A percentile compares a stretch with the other conserved stretches of the same genome.
phyloP scores from a whole-genome alignment of 108 stramenopile genomes.

The Nitzschia sp. region DNA sequence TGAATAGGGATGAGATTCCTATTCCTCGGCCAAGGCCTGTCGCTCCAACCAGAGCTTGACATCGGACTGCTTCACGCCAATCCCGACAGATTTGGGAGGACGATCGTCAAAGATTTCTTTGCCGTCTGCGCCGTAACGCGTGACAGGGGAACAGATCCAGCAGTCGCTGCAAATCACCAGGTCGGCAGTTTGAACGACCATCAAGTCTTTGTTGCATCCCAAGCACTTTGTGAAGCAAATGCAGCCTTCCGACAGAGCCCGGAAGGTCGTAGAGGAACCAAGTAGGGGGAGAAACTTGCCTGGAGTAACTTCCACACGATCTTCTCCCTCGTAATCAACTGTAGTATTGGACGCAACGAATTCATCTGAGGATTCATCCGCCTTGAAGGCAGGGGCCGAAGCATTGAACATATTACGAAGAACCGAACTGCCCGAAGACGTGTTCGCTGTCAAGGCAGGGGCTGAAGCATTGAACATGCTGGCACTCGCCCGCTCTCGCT shows the following conservation, averaged over 20 bases:
- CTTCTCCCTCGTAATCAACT: background rate
- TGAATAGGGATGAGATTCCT: no score
- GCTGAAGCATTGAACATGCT: no score
- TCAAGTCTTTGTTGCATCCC: background rate
- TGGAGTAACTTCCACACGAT: background rate
- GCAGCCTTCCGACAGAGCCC: background rate
- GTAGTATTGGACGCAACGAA: no score
- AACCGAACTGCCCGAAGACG: no score
- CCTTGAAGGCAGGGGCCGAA: no score
- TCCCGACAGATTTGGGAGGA: slow-evolving; percentile 6
- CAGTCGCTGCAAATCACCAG: slow-evolving; percentile 11
- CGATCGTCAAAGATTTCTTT: background rate
- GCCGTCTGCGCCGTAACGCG: background rate
- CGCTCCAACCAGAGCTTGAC: background rate
- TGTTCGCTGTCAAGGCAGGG: no score
- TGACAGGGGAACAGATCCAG: background rate
- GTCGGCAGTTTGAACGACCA: background rate
- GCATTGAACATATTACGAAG: no score
- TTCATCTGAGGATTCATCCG: no score
- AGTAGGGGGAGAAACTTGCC: background rate
- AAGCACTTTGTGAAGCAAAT: background rate
- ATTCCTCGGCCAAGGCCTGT: background rate
- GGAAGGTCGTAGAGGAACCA: background rate
- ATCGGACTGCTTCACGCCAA: background rate
- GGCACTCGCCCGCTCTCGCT: no score